Percentiles rank a stretch among this genome's conserved stretches.
Conservation (phyloP, 768 basidiomycete genomes). For the Mycena belliarum region DNA sequence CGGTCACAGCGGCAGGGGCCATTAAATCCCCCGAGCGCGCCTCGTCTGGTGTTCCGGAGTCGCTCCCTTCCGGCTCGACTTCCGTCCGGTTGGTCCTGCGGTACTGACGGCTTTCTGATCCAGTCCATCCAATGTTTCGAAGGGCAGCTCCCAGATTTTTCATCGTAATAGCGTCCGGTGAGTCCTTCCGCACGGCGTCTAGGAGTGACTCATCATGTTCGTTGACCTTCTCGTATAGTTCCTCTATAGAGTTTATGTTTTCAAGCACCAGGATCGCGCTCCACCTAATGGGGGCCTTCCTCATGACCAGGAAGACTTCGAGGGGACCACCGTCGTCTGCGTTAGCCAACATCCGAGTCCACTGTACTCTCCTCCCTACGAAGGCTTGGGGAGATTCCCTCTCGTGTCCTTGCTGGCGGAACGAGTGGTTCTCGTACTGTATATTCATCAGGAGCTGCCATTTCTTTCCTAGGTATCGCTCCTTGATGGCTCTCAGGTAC, state of each 20-base stretch:
- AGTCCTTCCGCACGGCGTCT: neutral
- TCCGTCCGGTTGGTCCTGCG: too few relatives aligned
- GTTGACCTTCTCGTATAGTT: neutral
- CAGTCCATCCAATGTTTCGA: too few relatives aligned
- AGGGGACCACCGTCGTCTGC: neutral
- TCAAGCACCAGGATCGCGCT: neutral
- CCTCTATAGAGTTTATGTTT: neutral
- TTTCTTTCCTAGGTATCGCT: neutral
- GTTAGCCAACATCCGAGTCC: neutral
- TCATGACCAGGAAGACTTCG: neutral
- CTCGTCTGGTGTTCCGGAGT: too few relatives aligned
- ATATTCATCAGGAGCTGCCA: neutral
- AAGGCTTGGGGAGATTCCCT: neutral
- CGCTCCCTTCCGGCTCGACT: too few relatives aligned
- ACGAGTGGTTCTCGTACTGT: neutral
- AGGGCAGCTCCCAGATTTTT: neutral
- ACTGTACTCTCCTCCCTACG: neutral
- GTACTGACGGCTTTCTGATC: too few relatives aligned
- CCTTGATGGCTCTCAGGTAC: neutral
- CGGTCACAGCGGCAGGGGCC: too few relatives aligned
- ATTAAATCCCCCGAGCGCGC: too few relatives aligned
- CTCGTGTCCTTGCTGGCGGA: neutral
- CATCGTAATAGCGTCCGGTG: neutral
- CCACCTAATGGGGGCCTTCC: neutral
- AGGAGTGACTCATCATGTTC: neutral